A percentile compares a stretch with the other conserved stretches of the same genome.
These are phyloP conservation scores for Phytophthora macrochlamydospora DNA, from an alignment of 352 stramenopile genomes.

Conservation along the genomic window DNA sequence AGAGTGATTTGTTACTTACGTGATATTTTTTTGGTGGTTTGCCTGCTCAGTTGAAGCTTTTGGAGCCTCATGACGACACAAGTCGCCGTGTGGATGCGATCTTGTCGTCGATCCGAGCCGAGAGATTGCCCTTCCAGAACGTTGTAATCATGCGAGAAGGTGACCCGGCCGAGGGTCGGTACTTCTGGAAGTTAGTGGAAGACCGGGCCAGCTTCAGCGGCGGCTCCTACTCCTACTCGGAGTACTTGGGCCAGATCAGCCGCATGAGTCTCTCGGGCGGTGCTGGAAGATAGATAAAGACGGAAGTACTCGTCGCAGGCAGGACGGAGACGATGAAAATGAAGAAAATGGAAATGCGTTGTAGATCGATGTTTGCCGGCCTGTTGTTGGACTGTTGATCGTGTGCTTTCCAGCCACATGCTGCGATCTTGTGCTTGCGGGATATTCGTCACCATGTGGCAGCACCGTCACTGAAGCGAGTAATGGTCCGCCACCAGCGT, in stretches of 20 bases:
- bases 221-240: conserved; percentile 97
- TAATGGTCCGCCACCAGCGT: too few relatives aligned
- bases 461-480: too few relatives aligned
- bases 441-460: neutral
- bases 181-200: conserved; percentile 98
- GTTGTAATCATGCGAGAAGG: conserved; percentile 95
- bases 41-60: conserved; percentile 60
- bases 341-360: conserved; percentile 3
- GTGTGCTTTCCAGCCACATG: too few relatives aligned
- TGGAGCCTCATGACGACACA: conserved; percentile 86
- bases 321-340: conserved; percentile 23
- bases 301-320: conserved; percentile 15
- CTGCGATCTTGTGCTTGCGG: neutral
- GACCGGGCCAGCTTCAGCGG: conserved; percentile 97
- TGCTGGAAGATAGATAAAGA: conserved; percentile 62
- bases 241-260: conserved; percentile 95
- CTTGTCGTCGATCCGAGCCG: conserved; percentile 88
- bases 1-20: conserved; percentile 29
- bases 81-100: conserved; percentile 89
- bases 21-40: conserved; percentile 15
- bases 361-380: neutral
- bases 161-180: conserved; percentile 93
- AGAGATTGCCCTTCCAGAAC: conserved; percentile 82
- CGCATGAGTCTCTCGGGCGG: conserved; percentile 66
- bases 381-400: neutral